Evolutionary conservation across 371 early-diverging fungal species (phyloP), one percentile per base, ranked within the genome.

Genomic region (Fennellomyces sp.): DNA sequence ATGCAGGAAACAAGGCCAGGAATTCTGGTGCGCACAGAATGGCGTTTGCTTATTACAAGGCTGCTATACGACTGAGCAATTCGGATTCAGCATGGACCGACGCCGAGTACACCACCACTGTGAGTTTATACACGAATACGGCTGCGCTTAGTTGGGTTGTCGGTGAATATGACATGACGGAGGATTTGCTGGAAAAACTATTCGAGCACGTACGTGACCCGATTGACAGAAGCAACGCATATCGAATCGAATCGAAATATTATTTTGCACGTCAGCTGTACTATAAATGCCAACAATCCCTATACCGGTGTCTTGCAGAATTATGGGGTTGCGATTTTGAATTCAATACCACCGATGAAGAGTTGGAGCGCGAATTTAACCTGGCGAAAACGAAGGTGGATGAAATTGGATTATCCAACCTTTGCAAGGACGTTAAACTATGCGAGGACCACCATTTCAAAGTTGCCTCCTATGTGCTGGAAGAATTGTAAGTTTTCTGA

Each of bases 21-120:
- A 58, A 62, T 11, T 71, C 80, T 0, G 80, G 80, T 27, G 80
- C 80, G 0, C 80, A 79, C 47, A 58, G 56, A 11, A 76, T 76
- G 72, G 70, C 76, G 1, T 66, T 68, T 38, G 11, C 21, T 0
- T 74, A 74, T 31, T 70, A 72, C 54, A 70, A 63, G 36, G 70
- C 66, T 1, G 74, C 80, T 12, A 71, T 79, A 27, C 39, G 49
- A 0, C 45, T 79, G 8, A 19, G 66, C 21, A 53, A 63, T 27
- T 17, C 17, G 1, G 7, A n/a, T 6, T n/a, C 31, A 3, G 52
- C 58, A n/a, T 77, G 78, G 78, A 13, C 64, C 11, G 35, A 15
- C 6, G 45, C 27, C 13, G 35, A 60, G 15, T 76, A 76, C 29
- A 28, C 55, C 0, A 39, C 42, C 7, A 72, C 75, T 8, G 68